Base-by-base conservation (phyloP, 768 basidiomycete species). In the Floccularia luteovirens region DNA sequence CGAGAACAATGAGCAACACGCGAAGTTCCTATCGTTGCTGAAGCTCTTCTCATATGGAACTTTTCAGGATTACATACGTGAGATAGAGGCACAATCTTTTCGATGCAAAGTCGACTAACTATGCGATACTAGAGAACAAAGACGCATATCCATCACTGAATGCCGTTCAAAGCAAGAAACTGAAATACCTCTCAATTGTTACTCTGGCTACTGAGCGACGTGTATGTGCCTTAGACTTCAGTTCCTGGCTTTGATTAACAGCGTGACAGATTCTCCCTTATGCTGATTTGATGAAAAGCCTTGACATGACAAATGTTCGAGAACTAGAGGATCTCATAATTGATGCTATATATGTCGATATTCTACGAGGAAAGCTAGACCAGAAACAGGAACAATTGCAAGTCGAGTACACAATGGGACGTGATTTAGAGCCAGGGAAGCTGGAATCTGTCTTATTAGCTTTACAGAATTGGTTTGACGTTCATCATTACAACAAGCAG, bases 281-380 rank as follows among this genome's bases (percentile, higher is more conserved):
- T 59, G 58, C 77, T 7, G 62, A 72, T 24, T 74, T 98, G 1
- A 74, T 89, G 5, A 55, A 74, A 37, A 65, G 73, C 2, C 74
- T 99, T 14, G 75, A 89, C 36, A 72, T 94, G 59, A 69, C 79
- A 2, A 80, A 76, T 4, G 78, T 93, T 43, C 82, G 93, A 39
- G 87, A 87, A 42, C 79, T 99, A 2, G 94, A 99, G 59, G 93
- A 97, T 61, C 78, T 97, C 47, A 88, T 98, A 55, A 98, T 99
- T 58, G 92, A 97, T 52, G 87, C 87, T 8, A 92, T 97, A 59
- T 98, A 97, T 62, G 78, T 88, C 28, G 86, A 90, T 56, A 67
- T 96, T 27, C 70, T 99, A 25, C 79, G 79, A 36, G 94, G 91
- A 7, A 91, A 89, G 54, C 81, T 99, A 36, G 91, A 97, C 60